Conservation (phyloP, 495 filamentous ascomycete genomes). For the Xylaria flabelliformis region DNA sequence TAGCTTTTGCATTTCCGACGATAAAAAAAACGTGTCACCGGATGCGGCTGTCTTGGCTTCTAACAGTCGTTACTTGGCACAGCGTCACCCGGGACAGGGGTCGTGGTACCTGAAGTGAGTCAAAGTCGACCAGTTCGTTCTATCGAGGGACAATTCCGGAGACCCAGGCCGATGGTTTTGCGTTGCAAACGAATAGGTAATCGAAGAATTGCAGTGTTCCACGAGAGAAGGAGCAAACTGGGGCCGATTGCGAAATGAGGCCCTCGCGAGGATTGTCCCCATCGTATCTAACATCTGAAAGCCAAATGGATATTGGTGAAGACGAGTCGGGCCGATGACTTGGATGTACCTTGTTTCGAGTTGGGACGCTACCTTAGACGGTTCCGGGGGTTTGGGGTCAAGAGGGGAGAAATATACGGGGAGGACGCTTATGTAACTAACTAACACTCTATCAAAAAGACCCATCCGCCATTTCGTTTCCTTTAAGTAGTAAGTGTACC, state of each 20-base stretch:
- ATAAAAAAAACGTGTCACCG: slow-evolving; percentile 24
- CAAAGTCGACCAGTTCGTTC: neutral
- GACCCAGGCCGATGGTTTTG: neutral
- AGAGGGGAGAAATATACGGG: neutral
- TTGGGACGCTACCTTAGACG: slow-evolving; percentile 9
- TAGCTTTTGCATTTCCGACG: slow-evolving; percentile 12
- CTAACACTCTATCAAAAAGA: neutral
- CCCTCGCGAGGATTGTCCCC: neutral
- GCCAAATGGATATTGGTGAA: neutral
- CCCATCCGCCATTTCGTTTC: neutral
- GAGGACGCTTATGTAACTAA: neutral
- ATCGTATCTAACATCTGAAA: neutral
- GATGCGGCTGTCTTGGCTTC: slow-evolving; percentile 28
- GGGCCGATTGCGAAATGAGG: neutral
- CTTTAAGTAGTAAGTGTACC: too few relatives aligned
- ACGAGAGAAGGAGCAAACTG: neutral
- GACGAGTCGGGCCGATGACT: slow-evolving; percentile 27
- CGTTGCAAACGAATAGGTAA: neutral
- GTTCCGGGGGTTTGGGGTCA: slow-evolving; percentile 26
- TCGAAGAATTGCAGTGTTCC: neutral
- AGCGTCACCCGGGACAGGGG: slow-evolving; percentile 2
- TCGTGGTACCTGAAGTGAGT: neutral
- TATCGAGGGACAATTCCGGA: neutral
- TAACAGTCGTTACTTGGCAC: slow-evolving; percentile 18
- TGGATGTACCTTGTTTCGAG: slow-evolving; percentile 14